Conservation (phyloP, 495 filamentous ascomycete genomes). For the Tuber microsphaerosporum region DNA sequence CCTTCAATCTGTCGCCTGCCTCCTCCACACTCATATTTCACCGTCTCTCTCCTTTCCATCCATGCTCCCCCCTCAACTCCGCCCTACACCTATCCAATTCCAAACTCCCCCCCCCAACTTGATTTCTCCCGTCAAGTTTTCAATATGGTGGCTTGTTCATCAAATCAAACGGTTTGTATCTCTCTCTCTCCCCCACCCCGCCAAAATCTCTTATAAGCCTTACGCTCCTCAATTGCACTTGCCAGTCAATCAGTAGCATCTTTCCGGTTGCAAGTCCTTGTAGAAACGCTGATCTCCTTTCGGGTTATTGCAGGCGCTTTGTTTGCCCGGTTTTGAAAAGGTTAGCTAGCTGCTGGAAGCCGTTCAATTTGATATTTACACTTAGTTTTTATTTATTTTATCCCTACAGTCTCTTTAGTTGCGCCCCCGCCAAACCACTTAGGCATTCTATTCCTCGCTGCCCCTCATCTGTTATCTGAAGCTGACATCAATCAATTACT, state of each 20-base stretch:
- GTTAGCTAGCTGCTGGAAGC: not conserved
- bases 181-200: not conserved
- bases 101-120: not conserved
- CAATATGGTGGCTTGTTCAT: not conserved
- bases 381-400: not conserved
- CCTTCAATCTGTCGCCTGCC: not conserved
- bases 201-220: not conserved
- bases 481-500: constrained; percentile 5
- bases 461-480: constrained; percentile 6
- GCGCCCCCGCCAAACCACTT: not conserved
- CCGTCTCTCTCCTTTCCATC: not conserved
- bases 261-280: not conserved
- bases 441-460: not conserved
- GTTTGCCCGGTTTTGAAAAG: constrained; percentile 1
- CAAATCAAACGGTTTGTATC: not conserved
- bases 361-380: constrained; percentile 2
- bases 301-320: not conserved
- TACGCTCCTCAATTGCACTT: not conserved
- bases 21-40: not conserved
- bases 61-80: not conserved
- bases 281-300: not conserved
- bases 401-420: constrained; percentile 2
- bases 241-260: not conserved
- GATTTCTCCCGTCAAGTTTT: constrained; percentile 3
- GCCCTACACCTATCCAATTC: not conserved